Evolutionary conservation across 1,139 yeast species (phyloP), one percentile per base, ranked within the genome.

Genomic region (Meyerozyma guilliermondii): DNA sequence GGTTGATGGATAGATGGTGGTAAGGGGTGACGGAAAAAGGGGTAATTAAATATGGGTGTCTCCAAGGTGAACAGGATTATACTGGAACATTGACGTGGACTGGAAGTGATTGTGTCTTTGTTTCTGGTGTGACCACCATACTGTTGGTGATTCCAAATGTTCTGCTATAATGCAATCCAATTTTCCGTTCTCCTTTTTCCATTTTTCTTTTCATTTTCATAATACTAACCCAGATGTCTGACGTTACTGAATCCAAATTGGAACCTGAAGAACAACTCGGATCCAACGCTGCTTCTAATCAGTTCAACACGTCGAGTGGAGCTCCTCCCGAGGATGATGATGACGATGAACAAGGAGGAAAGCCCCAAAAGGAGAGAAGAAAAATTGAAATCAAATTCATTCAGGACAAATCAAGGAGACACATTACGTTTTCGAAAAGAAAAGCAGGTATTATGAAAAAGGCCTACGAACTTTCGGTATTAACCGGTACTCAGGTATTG

Each of bases 361-460:
- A 76, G 58, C 72, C 67, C 46, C 79, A 63, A 50, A 80, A 89
- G 60, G 98, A 92, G 67, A 80, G 98, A 68, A 84, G 98, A 69
- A 92, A 92, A 68, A 92, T 92, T 60, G 98, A 92, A 66, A 92
- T 92, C 65, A 88, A 89, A 71, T 92, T 92, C 60, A 92, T 92
- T 58, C 96, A 91, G 67, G 97, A 92, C 66, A 92, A 92, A 69
- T 87, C 96, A 27, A 83, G 98, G 65, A 88, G 98, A 60, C 98
- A 92, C 67, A 92, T 92, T 55, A 92, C 98, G 23, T 92, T 92
- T 58, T 87, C 96, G 42, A 92, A 92, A 71, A 86, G 98, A 66
- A 91, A 92, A 68, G 98, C 97, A 36, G 98, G 98, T 51, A 92
- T 92, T 58, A 92, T 92, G 98, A 92, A 92, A 70, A 92, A 85